Evolutionary conservation across 768 basidiomycete species (phyloP), one percentile per base, ranked within the genome.

Genomic region (Calocybe indica): DNA sequence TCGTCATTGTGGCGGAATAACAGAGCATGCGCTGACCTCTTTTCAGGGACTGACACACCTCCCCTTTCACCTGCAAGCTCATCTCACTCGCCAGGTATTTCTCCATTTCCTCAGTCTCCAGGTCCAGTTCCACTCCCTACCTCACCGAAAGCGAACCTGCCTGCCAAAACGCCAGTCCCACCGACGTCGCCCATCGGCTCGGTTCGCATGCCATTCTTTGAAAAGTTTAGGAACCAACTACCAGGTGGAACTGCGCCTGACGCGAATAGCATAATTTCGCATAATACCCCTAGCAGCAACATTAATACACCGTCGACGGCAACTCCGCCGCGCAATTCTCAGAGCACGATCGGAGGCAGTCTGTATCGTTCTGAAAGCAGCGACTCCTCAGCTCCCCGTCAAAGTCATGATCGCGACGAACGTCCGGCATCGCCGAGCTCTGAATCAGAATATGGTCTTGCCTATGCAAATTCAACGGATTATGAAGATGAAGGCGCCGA

Each of bases 201-300:
- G 22, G 22, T 22, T 22, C 63, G 70, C 5, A 63, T 83, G 51
- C 76, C 79, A 7, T 77, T 85, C 60, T 75, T 84, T 52, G 80
- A 83, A 47, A 76, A 76, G 53, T 69, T 74, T 56, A 76, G 74
- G 53, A 66, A 68, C 54, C 65, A 61, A 37, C 28, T 61, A 28
- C 62, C 66, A 1, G 55, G 61, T 50, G 62, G 58, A 51, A 60
- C 43, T 11, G 47, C 42, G 8, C 42, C 58, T 11, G 43, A 34
- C 15, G 38, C 15, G 40, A 44, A 31, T 45, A 52, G 45, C 31
- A 40, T 46, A 14, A 47, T 46, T 13, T 50, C 58, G 13, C 47
- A 52, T 45, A 51, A 56, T 33, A 45, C 38, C 50, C 13, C 46
- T 37, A 45, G 46, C 22, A 43, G 35, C 29, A 33, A 46, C 30